Base-by-base conservation (phyloP, 371 early-diverging fungal species). In the Coemansia sp. region DNA sequence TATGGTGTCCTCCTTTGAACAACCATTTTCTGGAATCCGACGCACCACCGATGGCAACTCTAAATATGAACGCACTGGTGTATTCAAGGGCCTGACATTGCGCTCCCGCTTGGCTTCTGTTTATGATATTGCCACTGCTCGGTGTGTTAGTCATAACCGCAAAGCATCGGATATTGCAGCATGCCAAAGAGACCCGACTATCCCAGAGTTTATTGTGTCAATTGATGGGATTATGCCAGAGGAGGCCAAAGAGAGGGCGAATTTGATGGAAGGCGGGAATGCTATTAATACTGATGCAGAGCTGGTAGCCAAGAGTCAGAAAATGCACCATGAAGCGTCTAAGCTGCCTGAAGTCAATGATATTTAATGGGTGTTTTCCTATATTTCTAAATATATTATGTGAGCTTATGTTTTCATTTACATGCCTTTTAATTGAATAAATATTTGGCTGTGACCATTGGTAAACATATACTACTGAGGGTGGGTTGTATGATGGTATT, bases 131-230 rank as follows among this genome's bases (percentile, higher is more conserved):
- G 11, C 72, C 0, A 63, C 64, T 1, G 77, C 59, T 5, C 56
- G 66, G 13, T 76, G 77, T 24, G 65, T 76, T 24, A 76, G 77
- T 31, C 77, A 76, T 18, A 72, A 71, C 21, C 24, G 77, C 10
- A 34, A 47, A 6, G 27, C 58, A 27, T 26, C 37, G 3, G 72
- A 76, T 11, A 26, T 72, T 5, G 77, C 77, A 1, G 65, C 65
- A 26, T 76, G 77, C 68, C 77, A 76, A 57, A 42, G 72, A 10
- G 68, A 76, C 37, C 77, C 68, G 3, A 76, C 66, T 24, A 76
- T 40, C 27, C 77, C 77, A 14, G 77, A 76, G 63, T 76, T 76
- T 29, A 47, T 51, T 11, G 56, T 68, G 6, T 54, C 72, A 6
- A 68, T 76, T 22, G 77, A 76, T 48, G 77, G 77, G 1, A 16